Evolutionary conservation across 2,329 filamentous ascomycete species (phyloP), one percentile per base, ranked within the genome.

Genomic region (Xylariaceae sp.): DNA sequence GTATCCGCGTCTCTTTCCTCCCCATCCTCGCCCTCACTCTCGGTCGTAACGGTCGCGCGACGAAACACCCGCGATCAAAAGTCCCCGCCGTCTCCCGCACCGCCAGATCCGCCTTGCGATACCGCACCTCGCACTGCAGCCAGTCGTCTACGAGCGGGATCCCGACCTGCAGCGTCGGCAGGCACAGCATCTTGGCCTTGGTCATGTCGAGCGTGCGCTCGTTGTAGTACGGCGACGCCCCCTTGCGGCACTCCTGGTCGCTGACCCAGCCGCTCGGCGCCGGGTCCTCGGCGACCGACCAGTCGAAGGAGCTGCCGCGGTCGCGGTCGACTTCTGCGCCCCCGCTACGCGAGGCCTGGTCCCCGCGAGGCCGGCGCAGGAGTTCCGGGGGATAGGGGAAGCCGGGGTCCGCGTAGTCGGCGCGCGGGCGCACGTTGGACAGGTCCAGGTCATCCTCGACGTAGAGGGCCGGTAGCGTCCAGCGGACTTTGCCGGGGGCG

Each of bases 391-490:
- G 12, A 13, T n/a, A n/a, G 30, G 13, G 12, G 15, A 7, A 7
- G 30, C 13, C 16, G 6, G 12, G 13, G 30, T 32, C 30, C 13
- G 12, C 30, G 30, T 6, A n/a, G 13, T 32, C 30, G 8, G 6
- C 30, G 6, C 16, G 8, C 13, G 13, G 30, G 8, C 8, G 6
- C 30, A 4, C 13, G 13, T n/a, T n/a, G 3, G 44, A 19, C 1
- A 58, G 41, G 34, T 57, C 50, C 8, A 66, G 44, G 33, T 74
- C 62, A 2, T 55, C 53, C 18, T 66, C 60, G 7, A 65, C 62
- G 53, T 80, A 81, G 7, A 81, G 55, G 1, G 70, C 78, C 0
- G 78, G 78, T 2, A 81, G 57, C 0, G 76, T 75, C 45, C 68
- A 80, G 11, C 78, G 65, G 12, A 73, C 66, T 55, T 80, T 81